Conservation (phyloP, 2,329 filamentous ascomycete species). For the Diaporthe eres region DNA sequence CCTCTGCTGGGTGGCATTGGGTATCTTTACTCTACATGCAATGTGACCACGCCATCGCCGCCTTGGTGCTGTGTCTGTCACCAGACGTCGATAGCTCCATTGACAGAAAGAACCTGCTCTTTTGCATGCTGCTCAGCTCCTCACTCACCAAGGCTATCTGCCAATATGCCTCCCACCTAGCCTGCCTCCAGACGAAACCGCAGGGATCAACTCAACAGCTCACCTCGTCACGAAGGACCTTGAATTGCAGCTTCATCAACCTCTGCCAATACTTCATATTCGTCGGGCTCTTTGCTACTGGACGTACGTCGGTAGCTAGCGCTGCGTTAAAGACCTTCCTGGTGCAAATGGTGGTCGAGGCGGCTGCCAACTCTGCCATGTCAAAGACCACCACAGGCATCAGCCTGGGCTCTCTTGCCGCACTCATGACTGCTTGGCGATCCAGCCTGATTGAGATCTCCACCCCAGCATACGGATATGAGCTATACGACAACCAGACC, state of each 20-base stretch:
- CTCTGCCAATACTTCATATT: slow-evolving; percentile 6
- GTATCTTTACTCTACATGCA: background rate
- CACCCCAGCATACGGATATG: background rate
- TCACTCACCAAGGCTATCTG: slow-evolving; percentile 1
- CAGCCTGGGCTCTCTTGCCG: background rate
- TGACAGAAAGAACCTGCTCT: background rate
- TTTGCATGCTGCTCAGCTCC: slow-evolving; percentile 23
- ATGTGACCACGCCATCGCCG: background rate
- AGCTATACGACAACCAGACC: slow-evolving; percentile 7
- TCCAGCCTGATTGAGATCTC: background rate
- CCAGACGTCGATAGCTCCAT: slow-evolving; percentile 1
- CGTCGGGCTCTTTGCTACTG: background rate
- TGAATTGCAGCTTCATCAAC: slow-evolving; percentile 20
- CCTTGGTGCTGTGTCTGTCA: background rate
- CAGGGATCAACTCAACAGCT: background rate
- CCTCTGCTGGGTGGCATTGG: background rate
- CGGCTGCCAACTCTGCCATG: background rate
- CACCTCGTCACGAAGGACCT: background rate
- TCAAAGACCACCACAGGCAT: background rate
- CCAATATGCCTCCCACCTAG: slow-evolving; percentile 24
- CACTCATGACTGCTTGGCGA: background rate
- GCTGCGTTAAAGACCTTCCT: slow-evolving; percentile 1
- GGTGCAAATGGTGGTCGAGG: slow-evolving; percentile 8
- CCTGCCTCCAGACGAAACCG: background rate
- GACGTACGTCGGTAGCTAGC: background rate